Base-by-base conservation (phyloP, 208 protist genomes). In the Wallacemonas collosoma region DNA sequence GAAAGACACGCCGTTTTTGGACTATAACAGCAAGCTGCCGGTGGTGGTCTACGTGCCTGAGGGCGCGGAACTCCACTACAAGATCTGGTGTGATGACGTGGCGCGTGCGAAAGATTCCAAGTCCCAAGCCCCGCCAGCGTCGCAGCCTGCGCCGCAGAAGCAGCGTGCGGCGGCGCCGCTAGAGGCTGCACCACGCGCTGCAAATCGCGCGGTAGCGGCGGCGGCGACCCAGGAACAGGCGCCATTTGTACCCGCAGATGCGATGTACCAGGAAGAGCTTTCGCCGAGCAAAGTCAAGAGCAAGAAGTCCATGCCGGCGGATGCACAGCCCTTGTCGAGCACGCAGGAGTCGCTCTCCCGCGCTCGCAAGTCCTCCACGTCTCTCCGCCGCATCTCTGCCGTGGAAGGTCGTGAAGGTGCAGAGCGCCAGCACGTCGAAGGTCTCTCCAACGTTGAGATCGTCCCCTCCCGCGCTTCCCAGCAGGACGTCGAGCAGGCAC, bases 21-120 rank as follows among this genome's bases (percentile, higher is more conserved):
- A 44, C 51, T 87, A 87, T 61, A 87, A 84, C 63, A 84, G 79
- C 71, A 82, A 75, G 73, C 68, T 80, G 35, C 83, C 83, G n/a
- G 76, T 85, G 9, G 85, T 89, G 35, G 79, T 89, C 55, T 89
- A 87, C 75, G 65, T 82, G 43, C 81, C 85, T 11, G 64, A 87
- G 65, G 81, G 71, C 12, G 68, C 67, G 9, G 85, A 87, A 60
- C 62, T 89, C 51, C 85, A 61, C 57, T 89, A 89, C 79, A 71
- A 73, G 39, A 55, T 89, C 41, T 89, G 85, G 85, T 63, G 50
- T 53, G 78, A 79, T 39, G 72, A 75, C 3, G 41, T n/a, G 51
- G 71, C 60, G 2, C 70, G 70, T n/a, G 41, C 35, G 1, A 35
- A 47, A 9, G 47, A 65, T 41, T 41, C 60, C 43, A 51, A 45